Base-by-base conservation (phyloP, 768 basidiomycete genomes). In the Crucibulum laeve region DNA sequence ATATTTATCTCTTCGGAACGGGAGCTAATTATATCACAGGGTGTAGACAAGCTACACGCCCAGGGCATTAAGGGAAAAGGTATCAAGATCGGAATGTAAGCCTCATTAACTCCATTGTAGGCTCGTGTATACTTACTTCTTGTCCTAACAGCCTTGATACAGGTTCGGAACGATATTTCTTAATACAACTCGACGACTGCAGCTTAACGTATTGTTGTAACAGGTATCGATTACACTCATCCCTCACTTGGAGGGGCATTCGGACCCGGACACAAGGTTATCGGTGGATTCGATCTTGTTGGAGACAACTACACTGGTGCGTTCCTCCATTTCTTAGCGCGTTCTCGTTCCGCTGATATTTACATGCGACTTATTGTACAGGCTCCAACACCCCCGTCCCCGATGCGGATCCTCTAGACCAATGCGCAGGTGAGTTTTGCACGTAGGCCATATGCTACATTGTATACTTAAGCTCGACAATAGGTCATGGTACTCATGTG, bases 81-180 rank as follows among this genome's bases (percentile, higher is more conserved):
- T 2, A 66, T 85, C 57, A 83, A 82, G 52, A 71, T 89, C 43
- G 85, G 74, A 47, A 77, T 86, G 77, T 79, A 44, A 57, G 76
- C 50, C 11, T 30, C 21, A 21, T 40, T 24, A 32, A 46, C 19
- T 4, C 21, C 58, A 21, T 60, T 61, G 45, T 35, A 28, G 17
- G 46, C n/a, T 13, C 18, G 24, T 47, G 14, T 14, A 33, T 15
- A 37, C 4, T 18, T 24, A 38, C 23, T 28, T 37, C 25, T 39
- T 4, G 28, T 24, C n/a, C 18, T 38, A 28, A 24, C 35, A 77
- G 76, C 33, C 67, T 84, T 42, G 80, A 80, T 50, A 69, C 71
- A 14, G 69, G 70, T 55, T 35, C 26, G 54, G 25, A 24, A 7
- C 24, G 11, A 22, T 51, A n/a, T n/a, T n/a, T n/a, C n/a, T n/a